Percentiles rank a stretch among this genome's conserved stretches.
phyloP scores from a whole-genome alignment of 1,284 basidiomycete genomes.

The Ceratobasidium sp. region DNA sequence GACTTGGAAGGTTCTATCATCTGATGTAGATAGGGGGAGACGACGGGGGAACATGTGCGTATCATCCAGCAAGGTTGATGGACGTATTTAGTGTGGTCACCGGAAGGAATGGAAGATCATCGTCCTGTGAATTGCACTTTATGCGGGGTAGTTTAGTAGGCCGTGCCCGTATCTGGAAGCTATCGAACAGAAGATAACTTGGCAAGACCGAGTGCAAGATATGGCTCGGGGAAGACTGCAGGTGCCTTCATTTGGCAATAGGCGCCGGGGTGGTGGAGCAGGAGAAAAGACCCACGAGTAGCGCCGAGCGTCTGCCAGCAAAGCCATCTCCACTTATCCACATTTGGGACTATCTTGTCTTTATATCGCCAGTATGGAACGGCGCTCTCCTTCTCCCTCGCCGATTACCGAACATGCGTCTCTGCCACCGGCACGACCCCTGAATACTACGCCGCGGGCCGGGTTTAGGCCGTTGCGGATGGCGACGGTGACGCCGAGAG shows the following conservation, averaged over 20 bases:
- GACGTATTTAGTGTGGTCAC: no score
- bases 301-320: constrained; percentile 27
- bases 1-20: no score
- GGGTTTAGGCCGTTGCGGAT: constrained; percentile 31
- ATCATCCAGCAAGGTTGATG: no score
- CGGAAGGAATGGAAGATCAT: no score
- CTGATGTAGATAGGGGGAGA: no score
- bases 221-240: no score
- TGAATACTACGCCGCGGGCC: constrained; percentile 9
- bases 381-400: constrained; percentile 21
- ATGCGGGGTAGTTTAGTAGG: no score
- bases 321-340: not conserved
- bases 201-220: no score
- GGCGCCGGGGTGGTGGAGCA: not conserved
- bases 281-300: not conserved
- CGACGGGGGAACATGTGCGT: no score
- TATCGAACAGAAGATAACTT: no score
- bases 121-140: no score
- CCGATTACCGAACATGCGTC: not conserved
- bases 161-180: no score
- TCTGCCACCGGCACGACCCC: constrained; percentile 4
- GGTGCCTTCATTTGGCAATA: not conserved
- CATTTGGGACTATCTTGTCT: constrained; percentile 5
- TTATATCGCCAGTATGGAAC: constrained; percentile 5
- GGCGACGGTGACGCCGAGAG: constrained; percentile 5